Evolutionary conservation across 2,329 filamentous ascomycete species (phyloP).

Genomic region (Didymella arachidicola): DNA sequence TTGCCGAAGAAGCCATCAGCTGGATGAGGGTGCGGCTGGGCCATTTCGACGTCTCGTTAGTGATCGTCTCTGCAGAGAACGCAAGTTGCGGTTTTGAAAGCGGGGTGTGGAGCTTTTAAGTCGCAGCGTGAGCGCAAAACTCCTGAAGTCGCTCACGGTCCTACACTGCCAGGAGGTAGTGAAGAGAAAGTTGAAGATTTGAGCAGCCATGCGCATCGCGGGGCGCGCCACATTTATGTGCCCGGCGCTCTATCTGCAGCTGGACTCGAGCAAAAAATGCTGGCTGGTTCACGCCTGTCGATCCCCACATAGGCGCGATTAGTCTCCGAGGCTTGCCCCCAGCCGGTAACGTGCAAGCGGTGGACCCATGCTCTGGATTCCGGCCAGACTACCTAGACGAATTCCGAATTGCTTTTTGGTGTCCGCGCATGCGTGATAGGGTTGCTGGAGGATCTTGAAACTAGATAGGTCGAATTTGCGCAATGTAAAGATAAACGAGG

Average conservation of each 20-base stretch:
- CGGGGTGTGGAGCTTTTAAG: conserved; percentile 46
- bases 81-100: neutral
- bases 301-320: conserved; percentile 35
- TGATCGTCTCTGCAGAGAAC: neutral
- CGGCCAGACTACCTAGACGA: conserved; percentile 32
- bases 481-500: neutral
- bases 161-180: conserved; percentile 19
- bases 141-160: conserved; percentile 53
- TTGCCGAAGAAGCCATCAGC: conserved; percentile 24
- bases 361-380: conserved; percentile 27
- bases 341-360: conserved; percentile 21
- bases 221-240: conserved; percentile 36
- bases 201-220: conserved; percentile 14
- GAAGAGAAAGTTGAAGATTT: conserved; percentile 7
- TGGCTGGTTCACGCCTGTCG: conserved; percentile 34
- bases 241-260: conserved; percentile 6
- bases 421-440: conserved; percentile 27
- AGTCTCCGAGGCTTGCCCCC: conserved; percentile 29
- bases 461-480: neutral
- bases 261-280: conserved; percentile 29
- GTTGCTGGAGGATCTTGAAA: conserved; percentile 8
- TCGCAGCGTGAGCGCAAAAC: conserved; percentile 51
- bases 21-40: conserved; percentile 29
- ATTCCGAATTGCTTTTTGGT: conserved; percentile 27
- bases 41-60: conserved; percentile 13